Evolutionary conservation across 2,329 filamentous ascomycete genomes (phyloP).

Genomic region (Aspergillus transmontanensis): DNA sequence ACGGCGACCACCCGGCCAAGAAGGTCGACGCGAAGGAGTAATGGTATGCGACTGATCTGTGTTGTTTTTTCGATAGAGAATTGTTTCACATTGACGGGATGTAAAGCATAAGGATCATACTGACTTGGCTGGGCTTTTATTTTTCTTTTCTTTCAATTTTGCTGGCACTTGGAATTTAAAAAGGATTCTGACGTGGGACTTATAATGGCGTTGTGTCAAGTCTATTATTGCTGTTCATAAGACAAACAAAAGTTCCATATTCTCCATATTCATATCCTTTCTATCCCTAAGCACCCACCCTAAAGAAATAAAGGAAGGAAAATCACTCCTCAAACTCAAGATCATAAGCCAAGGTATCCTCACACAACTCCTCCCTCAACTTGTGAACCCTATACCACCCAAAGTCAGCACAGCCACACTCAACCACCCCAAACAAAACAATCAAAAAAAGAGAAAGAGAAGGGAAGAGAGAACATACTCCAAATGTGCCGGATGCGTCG

Average conservation of each 20-base stretch:
- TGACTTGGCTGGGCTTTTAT: slow-evolving; percentile 10
- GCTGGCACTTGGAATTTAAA: neutral
- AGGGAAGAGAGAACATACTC: slow-evolving; percentile 37
- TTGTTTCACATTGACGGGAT: slow-evolving; percentile 4
- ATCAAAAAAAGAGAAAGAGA: neutral
- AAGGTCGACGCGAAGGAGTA: slow-evolving; percentile 52
- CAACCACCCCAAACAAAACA: neutral
- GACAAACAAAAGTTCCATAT: slow-evolving; percentile 8
- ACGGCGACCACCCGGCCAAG: slow-evolving; percentile 47
- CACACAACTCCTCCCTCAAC: slow-evolving; percentile 44
- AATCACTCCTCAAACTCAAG: slow-evolving; percentile 34
- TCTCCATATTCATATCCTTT: neutral
- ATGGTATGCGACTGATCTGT: slow-evolving; percentile 18
- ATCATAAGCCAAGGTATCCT: slow-evolving; percentile 47
- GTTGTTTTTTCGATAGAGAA: slow-evolving; percentile 19
- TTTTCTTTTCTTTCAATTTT: slow-evolving; percentile 15
- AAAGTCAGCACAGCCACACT: too few relatives aligned
- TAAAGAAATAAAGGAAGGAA: neutral
- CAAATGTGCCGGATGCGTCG: slow-evolving; percentile 49
- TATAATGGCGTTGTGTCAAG: neutral
- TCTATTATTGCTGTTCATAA: neutral
- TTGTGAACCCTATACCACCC: slow-evolving; percentile 37
- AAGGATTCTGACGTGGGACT: slow-evolving; percentile 4
- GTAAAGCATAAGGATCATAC: slow-evolving; percentile 1
- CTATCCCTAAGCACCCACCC: too few relatives aligned